phyloP scores from a whole-genome alignment of 2,329 filamentous ascomycete species.

The Daldinia sp. region DNA sequence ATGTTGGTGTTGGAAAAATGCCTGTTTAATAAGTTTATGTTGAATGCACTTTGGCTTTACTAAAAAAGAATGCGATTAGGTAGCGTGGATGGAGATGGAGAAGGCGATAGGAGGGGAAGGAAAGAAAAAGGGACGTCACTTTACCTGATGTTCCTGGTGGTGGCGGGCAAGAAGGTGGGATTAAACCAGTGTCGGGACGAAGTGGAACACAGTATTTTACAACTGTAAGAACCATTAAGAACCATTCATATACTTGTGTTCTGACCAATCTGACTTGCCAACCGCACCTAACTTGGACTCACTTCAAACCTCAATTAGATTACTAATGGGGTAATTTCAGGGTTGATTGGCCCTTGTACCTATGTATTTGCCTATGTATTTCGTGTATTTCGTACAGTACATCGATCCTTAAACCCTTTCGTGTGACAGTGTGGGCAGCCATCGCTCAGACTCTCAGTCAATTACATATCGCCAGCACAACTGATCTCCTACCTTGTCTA shows the following conservation, averaged over 20 bases:
- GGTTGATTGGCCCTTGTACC: slow-evolving; percentile 29
- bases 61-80: slow-evolving; percentile 7
- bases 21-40: not conserved
- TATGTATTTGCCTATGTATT: slow-evolving; percentile 1
- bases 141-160: slow-evolving; percentile 7
- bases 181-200: slow-evolving; percentile 8
- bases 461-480: slow-evolving; percentile 47
- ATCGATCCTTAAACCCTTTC: slow-evolving; percentile 23
- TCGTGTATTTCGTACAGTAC: slow-evolving; percentile 27
- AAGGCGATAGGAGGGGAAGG: slow-evolving; percentile 2
- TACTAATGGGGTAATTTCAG: slow-evolving; percentile 34
- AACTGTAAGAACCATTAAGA: not conserved
- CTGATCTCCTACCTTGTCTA: slow-evolving; percentile 29
- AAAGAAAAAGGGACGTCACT: slow-evolving; percentile 5
- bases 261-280: slow-evolving; percentile 12
- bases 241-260: slow-evolving; percentile 2
- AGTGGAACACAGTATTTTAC: slow-evolving; percentile 25
- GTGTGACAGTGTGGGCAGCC: slow-evolving; percentile 32
- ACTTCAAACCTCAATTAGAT: slow-evolving; percentile 21
- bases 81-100: slow-evolving; percentile 7
- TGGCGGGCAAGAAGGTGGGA: slow-evolving; percentile 17
- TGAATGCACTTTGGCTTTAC: slow-evolving; percentile 5
- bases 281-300: not conserved
- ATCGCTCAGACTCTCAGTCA: slow-evolving; percentile 41
- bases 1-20: not conserved